These are phyloP conservation scores for Daldinia grandis DNA, from an alignment of 495 filamentous ascomycete species.

Conservation along the genomic window DNA sequence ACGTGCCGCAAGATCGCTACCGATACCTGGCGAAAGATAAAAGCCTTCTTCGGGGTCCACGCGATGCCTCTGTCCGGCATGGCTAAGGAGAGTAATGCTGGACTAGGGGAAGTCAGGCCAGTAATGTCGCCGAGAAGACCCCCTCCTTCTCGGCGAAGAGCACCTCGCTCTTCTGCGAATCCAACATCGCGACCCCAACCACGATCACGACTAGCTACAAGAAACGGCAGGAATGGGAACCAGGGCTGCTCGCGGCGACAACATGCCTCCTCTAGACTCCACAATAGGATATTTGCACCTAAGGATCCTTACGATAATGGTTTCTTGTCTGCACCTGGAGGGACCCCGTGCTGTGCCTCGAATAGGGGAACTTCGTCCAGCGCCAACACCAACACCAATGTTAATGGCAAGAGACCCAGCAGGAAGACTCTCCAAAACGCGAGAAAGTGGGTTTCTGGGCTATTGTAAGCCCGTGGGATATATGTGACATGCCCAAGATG, in stretches of 20 bases:
- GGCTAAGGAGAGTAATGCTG: not conserved
- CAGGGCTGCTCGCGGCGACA: not conserved
- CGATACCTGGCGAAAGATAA: conserved; percentile 11
- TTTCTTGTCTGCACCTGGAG: not conserved
- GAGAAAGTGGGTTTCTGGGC: not conserved
- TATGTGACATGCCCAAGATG: not conserved
- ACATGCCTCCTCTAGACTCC: not conserved
- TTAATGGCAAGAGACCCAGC: not conserved
- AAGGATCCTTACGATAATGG: not conserved
- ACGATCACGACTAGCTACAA: too few species aligned
- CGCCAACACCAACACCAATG: too few species aligned
- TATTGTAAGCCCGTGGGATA: not conserved
- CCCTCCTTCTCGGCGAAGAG: not conserved
- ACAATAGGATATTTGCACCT: not conserved
- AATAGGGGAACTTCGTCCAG: not conserved
- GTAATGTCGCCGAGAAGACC: not conserved
- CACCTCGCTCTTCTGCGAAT: not conserved
- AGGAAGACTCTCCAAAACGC: not conserved
- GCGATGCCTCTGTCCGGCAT: not conserved
- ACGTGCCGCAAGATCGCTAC: conserved; percentile 1
- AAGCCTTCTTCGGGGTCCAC: not conserved
- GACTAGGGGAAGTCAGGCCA: not conserved
- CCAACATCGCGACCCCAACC: not conserved
- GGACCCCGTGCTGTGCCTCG: not conserved
- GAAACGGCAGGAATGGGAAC: not conserved